These are phyloP conservation scores for Vitis rupestris DNA, from an alignment of 164 flowering plant species.

Conservation along the genomic window DNA sequence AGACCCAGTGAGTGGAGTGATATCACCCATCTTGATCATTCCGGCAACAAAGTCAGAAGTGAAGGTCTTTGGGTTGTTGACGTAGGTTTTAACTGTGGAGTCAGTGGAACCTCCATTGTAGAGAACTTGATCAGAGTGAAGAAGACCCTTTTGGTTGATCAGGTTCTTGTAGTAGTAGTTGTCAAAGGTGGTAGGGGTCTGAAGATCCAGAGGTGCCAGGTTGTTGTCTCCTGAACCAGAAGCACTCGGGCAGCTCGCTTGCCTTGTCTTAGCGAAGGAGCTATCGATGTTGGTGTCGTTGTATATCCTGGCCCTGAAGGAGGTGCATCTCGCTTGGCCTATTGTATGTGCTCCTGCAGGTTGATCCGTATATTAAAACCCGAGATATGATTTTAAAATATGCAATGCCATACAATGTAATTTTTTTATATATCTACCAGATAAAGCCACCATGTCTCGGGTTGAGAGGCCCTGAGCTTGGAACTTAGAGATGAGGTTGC, in stretches of 20 bases:
- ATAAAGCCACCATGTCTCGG: conserved; percentile 49
- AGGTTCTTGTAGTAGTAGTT: conserved; percentile 36
- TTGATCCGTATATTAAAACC: too few species aligned
- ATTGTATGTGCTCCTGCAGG: conserved; percentile 39
- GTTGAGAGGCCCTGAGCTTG: conserved; percentile 36
- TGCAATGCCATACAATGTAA: too few species aligned
- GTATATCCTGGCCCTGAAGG: conserved; percentile 36
- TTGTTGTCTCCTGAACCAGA: conserved; percentile 34
- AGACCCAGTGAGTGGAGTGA: conserved; percentile 43
- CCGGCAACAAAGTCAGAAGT: conserved; percentile 29
- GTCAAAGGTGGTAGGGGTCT: conserved; percentile 30
- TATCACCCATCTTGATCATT: conserved; percentile 49
- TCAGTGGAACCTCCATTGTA: conserved; percentile 39
- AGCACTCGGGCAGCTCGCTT: conserved; percentile 22
- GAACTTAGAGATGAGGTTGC: conserved; percentile 33
- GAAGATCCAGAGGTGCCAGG: conserved; percentile 32
- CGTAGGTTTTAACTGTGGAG: conserved; percentile 29
- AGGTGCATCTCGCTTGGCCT: conserved; percentile 37
- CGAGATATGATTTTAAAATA: too few species aligned
- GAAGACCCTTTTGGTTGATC: conserved; percentile 29
- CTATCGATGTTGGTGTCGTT: conserved; percentile 35
- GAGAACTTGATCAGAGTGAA: conserved; percentile 43
- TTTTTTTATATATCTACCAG: conserved; percentile 23
- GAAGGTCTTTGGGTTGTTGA: conserved; percentile 14
- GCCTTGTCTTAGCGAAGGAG: conserved; percentile 23